Evolutionary conservation across 352 stramenopile species (phyloP).

Genomic region (Elongisporangium anandrum): DNA sequence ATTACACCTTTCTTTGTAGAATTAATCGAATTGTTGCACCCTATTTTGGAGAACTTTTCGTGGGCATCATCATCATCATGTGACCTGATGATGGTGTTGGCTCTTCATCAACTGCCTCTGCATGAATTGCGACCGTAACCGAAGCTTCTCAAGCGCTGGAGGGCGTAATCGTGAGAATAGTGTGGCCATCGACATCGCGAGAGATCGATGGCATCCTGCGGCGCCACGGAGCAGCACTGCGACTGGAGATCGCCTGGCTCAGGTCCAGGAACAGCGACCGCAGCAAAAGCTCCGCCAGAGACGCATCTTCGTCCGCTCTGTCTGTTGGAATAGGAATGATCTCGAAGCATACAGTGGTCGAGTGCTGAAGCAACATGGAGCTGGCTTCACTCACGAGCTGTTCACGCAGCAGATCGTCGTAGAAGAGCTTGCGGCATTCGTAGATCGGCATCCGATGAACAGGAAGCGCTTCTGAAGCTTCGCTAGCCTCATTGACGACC

Average conservation of each 20-base stretch:
- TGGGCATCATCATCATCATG: neutral
- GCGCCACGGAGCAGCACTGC: neutral
- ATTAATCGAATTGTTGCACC: neutral
- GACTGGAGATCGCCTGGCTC: constrained; percentile 17
- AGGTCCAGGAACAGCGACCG: constrained; percentile 46
- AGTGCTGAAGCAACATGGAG: neutral
- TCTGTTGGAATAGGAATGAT: constrained; percentile 6
- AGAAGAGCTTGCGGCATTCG: constrained; percentile 38
- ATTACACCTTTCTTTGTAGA: neutral
- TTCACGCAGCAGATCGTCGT: constrained; percentile 45
- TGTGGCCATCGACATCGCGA: constrained; percentile 16
- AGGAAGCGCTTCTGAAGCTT: neutral
- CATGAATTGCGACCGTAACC: too few relatives aligned
- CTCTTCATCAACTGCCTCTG: neutral
- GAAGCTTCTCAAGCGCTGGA: neutral
- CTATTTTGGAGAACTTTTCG: neutral
- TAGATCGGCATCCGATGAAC: constrained; percentile 26
- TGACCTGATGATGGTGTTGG: neutral
- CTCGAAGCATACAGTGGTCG: constrained; percentile 11
- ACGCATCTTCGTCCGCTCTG: neutral
- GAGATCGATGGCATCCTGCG: constrained; percentile 10
- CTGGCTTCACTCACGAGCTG: constrained; percentile 26
- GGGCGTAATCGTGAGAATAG: neutral
- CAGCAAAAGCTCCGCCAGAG: constrained; percentile 30
- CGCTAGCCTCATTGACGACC: neutral